Evolutionary conservation across 495 filamentous ascomycete genomes (phyloP).

Genomic region (Aspergillus haitiensis): DNA sequence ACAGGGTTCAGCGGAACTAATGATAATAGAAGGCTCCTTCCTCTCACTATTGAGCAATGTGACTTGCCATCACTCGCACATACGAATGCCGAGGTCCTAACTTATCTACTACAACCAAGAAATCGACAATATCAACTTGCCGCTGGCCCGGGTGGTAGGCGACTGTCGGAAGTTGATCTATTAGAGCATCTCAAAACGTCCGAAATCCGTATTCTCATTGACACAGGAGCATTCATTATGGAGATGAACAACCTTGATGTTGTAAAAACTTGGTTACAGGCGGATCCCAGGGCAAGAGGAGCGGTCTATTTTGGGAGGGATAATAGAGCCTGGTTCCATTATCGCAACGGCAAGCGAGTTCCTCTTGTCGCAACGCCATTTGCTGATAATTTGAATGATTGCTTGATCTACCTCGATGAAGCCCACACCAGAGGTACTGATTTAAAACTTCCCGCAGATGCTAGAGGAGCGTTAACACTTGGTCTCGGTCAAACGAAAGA

Average conservation of each 20-base stretch:
- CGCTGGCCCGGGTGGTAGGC: not conserved
- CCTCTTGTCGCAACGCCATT: constrained; percentile 60
- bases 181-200: constrained; percentile 47
- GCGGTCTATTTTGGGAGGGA: constrained; percentile 57
- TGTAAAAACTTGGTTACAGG: constrained; percentile 48
- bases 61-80: constrained; percentile 56
- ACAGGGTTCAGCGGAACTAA: constrained; percentile 76
- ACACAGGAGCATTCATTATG: constrained; percentile 69
- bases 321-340: constrained; percentile 45
- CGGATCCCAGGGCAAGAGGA: constrained; percentile 44
- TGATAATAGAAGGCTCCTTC: constrained; percentile 58
- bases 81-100: constrained; percentile 65
- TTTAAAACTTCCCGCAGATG: constrained; percentile 59
- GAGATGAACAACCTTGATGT: constrained; percentile 57
- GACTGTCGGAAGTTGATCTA: constrained; percentile 17
- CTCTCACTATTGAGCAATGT: constrained; percentile 55
- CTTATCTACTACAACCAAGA: constrained; percentile 47
- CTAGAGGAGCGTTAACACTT: constrained; percentile 68
- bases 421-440: constrained; percentile 75
- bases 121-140: constrained; percentile 18
- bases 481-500: constrained; percentile 68
- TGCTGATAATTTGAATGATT: constrained; percentile 54
- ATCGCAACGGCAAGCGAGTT: constrained; percentile 45
- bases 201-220: constrained; percentile 58
- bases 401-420: constrained; percentile 72